Base-by-base conservation (phyloP, 352 stramenopile genomes). In the Phytophthora chlamydospora region DNA sequence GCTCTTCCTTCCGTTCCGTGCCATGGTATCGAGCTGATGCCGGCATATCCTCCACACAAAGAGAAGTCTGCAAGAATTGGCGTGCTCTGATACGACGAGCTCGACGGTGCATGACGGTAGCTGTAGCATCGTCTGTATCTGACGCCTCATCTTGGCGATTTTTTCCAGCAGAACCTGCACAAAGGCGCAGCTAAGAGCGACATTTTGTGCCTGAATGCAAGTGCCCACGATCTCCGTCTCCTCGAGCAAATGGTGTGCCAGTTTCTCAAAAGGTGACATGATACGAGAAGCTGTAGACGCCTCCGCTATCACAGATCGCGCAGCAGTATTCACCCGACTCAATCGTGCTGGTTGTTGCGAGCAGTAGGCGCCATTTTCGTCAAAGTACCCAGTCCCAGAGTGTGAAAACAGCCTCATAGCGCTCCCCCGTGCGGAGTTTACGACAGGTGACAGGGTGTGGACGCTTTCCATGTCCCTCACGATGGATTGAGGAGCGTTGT, bases 201-300 rank as follows among this genome's bases (percentile, higher is more conserved):
- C 63, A 27, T 85, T 91, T 44, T 84, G 83, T 13, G 83, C 76
- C 51, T 92, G 76, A 13, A 92, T 71, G 44, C 73, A 89, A 8
- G 72, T 72, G 8, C 79, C 74, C n/a, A 91, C 61, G 14, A 89
- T 68, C 39, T 92, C 83, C 3, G 71, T 88, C 36, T 92, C 83
- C 72, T 92, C 83, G 0, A 92, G 71, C 44, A 92, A 71, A 55
- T 90, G 78, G 34, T 92, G 83, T 3, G 75, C 57, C 3, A 92
- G 65, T 46, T 88, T 91, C 16, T 90, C 81, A 48, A 89, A 90
- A 4, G 66, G 69, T 11, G 80, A 92, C 9, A 87, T 40, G 14
- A 62, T 31, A 54, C 51, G 50, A 51, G 29, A 34, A 39, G 41
- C 6, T 33, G 35, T 34, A 17, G 57, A 9, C 5, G 27, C 13